Evolutionary conservation across 1,284 basidiomycete species (phyloP).

Genomic region (Chalciporus sp.): DNA sequence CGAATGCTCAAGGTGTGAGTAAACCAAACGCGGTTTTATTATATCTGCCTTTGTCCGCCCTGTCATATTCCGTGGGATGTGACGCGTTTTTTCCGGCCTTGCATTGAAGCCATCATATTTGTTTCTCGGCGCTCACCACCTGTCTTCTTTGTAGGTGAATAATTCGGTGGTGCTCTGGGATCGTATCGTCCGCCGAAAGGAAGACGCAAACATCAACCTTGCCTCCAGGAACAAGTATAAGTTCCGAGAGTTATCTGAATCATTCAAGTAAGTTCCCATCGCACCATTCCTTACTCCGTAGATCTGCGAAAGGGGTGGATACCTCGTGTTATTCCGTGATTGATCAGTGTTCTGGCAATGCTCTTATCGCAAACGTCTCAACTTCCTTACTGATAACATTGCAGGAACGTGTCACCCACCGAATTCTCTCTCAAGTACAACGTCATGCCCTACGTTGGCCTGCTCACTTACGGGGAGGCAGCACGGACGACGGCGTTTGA

Average conservation of each 20-base stretch:
- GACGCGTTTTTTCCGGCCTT: constrained; percentile 5
- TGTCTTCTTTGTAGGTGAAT: constrained; percentile 51
- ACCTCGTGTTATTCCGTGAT: constrained; percentile 23
- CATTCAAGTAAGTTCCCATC: constrained; percentile 70
- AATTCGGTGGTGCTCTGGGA: constrained; percentile 93
- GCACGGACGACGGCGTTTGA: constrained; percentile 60
- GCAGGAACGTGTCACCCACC: constrained; percentile 65
- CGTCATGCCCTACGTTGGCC: constrained; percentile 86
- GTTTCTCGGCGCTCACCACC: constrained; percentile 10
- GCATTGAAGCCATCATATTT: constrained; percentile 3
- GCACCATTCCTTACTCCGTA: constrained; percentile 1
- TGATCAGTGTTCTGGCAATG: constrained; percentile 5
- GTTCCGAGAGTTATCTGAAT: constrained; percentile 74
- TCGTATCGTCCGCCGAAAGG: constrained; percentile 77
- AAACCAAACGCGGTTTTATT: constrained; percentile 7
- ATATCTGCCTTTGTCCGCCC: constrained; percentile 4
- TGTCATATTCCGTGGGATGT: background rate
- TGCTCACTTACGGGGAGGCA: constrained; percentile 76
- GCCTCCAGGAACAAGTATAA: constrained; percentile 75
- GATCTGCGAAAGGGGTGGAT: constrained; percentile 11
- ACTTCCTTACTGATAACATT: constrained; percentile 21
- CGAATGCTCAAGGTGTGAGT: constrained; percentile 70
- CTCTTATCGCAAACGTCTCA: constrained; percentile 19
- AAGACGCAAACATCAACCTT: constrained; percentile 70
- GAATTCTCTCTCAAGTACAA: constrained; percentile 85